Evolutionary conservation across 495 filamentous ascomycete species (phyloP).

Genomic region (Penicillium odoratum): DNA sequence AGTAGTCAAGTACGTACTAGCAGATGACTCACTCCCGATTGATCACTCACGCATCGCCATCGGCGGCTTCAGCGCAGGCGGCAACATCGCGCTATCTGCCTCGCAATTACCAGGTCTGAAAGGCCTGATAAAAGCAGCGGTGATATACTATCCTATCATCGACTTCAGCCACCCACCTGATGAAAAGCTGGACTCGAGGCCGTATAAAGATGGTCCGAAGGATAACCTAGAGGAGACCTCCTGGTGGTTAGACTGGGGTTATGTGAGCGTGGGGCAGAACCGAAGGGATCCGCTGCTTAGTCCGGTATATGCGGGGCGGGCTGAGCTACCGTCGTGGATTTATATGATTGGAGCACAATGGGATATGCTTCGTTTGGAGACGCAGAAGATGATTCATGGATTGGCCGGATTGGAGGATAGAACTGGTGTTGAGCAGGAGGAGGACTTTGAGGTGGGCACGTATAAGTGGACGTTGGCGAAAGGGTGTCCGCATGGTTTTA

Average conservation of each 20-base stretch:
- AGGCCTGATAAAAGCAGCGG: constrained; percentile 28
- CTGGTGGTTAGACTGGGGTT: constrained; percentile 33
- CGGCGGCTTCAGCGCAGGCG: constrained; percentile 42
- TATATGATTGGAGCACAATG: constrained; percentile 32
- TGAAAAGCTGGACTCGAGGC: constrained; percentile 27
- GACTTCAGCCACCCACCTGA: constrained; percentile 30
- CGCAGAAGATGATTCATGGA: constrained; percentile 35
- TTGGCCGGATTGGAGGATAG: constrained; percentile 26
- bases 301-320: constrained; percentile 27
- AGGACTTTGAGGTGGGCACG: constrained; percentile 24
- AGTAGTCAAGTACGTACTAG: constrained; percentile 37
- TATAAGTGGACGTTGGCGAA: constrained; percentile 34
- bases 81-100: constrained; percentile 32
- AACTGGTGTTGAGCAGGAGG: constrained; percentile 17
- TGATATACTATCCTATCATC: constrained; percentile 36
- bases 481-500: constrained; percentile 30
- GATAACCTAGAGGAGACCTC: constrained; percentile 27
- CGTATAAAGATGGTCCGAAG: constrained; percentile 24
- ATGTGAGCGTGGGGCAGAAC: constrained; percentile 32
- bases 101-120: constrained; percentile 29
- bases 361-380: constrained; percentile 32
- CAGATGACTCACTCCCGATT: constrained; percentile 32
- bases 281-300: constrained; percentile 37
- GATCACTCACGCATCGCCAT: constrained; percentile 34
- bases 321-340: constrained; percentile 33